A percentile compares a stretch with the other conserved stretches of the same genome.
Conservation (phyloP, 2,329 filamentous ascomycete species). For the Boeremia exigua region DNA sequence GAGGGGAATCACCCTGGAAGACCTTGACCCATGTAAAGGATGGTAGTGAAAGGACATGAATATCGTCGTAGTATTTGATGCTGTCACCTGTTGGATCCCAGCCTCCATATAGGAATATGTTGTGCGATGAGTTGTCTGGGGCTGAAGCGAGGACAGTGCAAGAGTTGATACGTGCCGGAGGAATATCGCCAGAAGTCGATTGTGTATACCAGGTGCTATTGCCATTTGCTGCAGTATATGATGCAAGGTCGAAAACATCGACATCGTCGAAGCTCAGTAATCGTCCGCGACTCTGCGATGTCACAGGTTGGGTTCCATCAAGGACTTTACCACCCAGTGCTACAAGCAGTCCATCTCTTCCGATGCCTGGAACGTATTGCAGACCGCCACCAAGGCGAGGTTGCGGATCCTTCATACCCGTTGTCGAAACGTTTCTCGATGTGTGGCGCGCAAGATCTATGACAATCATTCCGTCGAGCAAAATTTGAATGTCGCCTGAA, state of each 20-base stretch:
- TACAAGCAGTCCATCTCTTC: slow-evolving; percentile 46
- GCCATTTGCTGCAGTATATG: slow-evolving; percentile 22
- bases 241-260: slow-evolving; percentile 50
- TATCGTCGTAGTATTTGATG: slow-evolving; percentile 47
- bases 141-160: slow-evolving; percentile 52
- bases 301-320: slow-evolving; percentile 10
- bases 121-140: slow-evolving; percentile 54
- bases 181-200: slow-evolving; percentile 50
- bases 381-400: slow-evolving; percentile 47
- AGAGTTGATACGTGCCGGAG: slow-evolving; percentile 52
- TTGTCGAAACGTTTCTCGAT: slow-evolving; percentile 48
- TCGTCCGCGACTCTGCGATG: slow-evolving; percentile 20
- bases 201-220: slow-evolving; percentile 54
- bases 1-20: slow-evolving; percentile 39
- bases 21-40: slow-evolving; percentile 2
- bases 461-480: slow-evolving; percentile 48
- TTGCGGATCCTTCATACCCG: slow-evolving; percentile 29
- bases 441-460: slow-evolving; percentile 45
- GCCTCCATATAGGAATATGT: slow-evolving; percentile 58
- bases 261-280: slow-evolving; percentile 43
- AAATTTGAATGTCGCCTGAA: slow-evolving; percentile 19
- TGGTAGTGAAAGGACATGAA: slow-evolving; percentile 50
- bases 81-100: slow-evolving; percentile 41
- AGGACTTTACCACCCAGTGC: slow-evolving; percentile 44
- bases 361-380: slow-evolving; percentile 44